Evolutionary conservation across 495 filamentous ascomycete genomes (phyloP).

Genomic region (Hyaloscypha hepaticicola): DNA sequence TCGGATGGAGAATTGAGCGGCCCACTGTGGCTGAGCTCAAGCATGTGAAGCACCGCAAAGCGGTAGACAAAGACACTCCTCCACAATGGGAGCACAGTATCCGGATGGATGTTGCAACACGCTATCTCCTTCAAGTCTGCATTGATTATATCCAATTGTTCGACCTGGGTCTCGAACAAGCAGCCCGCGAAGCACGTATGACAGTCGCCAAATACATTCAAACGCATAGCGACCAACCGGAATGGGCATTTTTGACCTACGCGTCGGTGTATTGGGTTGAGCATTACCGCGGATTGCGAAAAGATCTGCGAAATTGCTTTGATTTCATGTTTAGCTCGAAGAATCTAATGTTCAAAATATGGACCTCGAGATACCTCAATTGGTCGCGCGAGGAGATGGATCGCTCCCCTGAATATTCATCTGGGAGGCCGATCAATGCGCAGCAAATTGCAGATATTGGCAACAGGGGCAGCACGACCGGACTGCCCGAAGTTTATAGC

Average conservation of each 20-base stretch:
- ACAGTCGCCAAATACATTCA: neutral
- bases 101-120: neutral
- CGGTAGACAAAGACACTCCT: neutral
- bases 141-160: neutral
- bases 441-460: neutral
- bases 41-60: neutral
- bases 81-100: neutral
- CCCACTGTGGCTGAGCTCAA: neutral
- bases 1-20: neutral
- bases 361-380: neutral
- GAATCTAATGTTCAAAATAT: neutral
- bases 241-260: neutral
- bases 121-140: neutral
- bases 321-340: neutral
- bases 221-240: neutral
- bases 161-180: neutral
- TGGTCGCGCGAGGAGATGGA: neutral
- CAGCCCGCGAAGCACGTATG: neutral
- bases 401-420: neutral
- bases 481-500: neutral
- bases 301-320: neutral
- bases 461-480: neutral
- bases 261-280: neutral
- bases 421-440: neutral
- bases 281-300: neutral